Evolutionary conservation across 2,329 filamentous ascomycete genomes (phyloP), one percentile per base, ranked within the genome.

Genomic region (Alternaria sp.): DNA sequence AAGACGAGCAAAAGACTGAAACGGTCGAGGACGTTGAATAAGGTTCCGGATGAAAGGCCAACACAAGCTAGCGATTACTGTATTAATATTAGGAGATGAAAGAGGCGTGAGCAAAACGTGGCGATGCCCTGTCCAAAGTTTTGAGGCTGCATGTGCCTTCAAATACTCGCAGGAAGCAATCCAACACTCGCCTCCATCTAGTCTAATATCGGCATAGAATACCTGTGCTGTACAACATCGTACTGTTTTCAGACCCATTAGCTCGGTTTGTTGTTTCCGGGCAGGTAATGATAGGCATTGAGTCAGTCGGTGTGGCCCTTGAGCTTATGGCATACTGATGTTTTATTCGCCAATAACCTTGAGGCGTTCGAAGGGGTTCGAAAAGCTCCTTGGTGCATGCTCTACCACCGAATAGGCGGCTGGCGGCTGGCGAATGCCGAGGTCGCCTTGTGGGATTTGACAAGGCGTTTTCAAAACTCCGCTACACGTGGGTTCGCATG

Each of bases 141-240:
- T 54, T n/a, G 51, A 41, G 46, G 63, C 58, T 52, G 51, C 41
- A 62, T 36, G 51, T 36, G 54, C 56, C 48, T 62, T 66, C 62
- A 69, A 62, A 60, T 66, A 69, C 63, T 64, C 22, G 18, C 55
- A 57, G 41, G 34, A 43, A 12, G 42, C 39, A 53, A 49, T 20
- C 43, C 32, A 60, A 53, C 36, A 49, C 26, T 51, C 56, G 28
- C 54, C 53, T 48, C 42, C 53, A 42, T 57, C 53, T 52, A 47
- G 53, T 47, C 48, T 38, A 53, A 53, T 52, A 38, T 53, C 20
- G 18, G 28, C n/a, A 36, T 20, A 14, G 28, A 26, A 26, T 24
- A 26, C 36, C 49, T 47, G 57, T 41, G 51, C 32, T 28, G 47
- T 51, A 44, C 43, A 30, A 57, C 22, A n/a, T 32, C 24, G 34